Evolutionary conservation across 305 asterid genomes (phyloP), one percentile per base, ranked within the genome.

Genomic region (Fraxinus velutina): DNA sequence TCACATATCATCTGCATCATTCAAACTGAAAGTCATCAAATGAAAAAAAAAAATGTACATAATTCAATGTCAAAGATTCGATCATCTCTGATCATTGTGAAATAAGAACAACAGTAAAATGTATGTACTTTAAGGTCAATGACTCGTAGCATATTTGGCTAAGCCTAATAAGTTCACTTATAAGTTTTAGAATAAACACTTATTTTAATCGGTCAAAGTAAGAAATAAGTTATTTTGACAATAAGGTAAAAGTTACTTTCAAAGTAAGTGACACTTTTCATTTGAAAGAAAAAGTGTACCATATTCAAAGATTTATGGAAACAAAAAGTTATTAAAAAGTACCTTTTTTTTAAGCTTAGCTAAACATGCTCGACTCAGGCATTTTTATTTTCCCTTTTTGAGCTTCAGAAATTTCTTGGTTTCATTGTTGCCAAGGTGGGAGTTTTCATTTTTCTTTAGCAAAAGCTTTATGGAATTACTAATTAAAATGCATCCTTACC

Each of bases 1-100:
- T 92, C 92, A 37, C 93, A 91, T 80, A 90, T 33, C 96, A 95
- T 94, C 99, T 96, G 86, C 87, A 89, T 83, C 83, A 81, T 64
- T 47, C 36, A 57, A 76, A 36, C 33, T 8, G 27, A 79, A 64
- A 19, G 19, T 17, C 24, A 0, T 55, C 2, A 55, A 55, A 44
- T 44, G 17, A 44, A 44, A 44, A 44, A 44, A 44, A 44, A 44
- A 10, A 12, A 36, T 44, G 52, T 44, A 44, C 17, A 44, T 44
- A 44, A 44, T 36, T 62, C 52, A 44, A 44, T 44, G 17, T 44
- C 52, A 10, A 44, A 44, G n/a, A 44, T 44, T 44, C n/a, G 5
- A 12, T 44, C 52, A 44, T 2, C 52, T 44, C 17, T 44, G 52
- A 44, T 44, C 52, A 12, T 44, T 44, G 52, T 44, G 52, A 44